Evolutionary conservation across 148 eudicot species (phyloP), one percentile per base, ranked within the genome.

Genomic region (Euryodendron excelsum): DNA sequence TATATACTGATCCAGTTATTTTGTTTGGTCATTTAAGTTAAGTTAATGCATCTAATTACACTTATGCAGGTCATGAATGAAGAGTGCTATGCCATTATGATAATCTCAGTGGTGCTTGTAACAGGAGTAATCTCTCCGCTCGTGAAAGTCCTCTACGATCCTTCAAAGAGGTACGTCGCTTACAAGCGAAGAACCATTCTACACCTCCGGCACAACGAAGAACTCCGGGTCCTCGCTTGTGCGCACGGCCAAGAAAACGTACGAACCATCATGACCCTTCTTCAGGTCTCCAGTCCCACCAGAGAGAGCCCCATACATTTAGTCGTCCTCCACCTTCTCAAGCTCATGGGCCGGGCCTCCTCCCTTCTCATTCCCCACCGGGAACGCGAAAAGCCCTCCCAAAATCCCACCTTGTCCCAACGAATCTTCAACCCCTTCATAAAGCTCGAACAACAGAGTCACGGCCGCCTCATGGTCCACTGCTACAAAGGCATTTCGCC

Each of bases 321-420:
- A 50, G 75, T 72, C 2, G 82, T 86, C 44, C 88, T 90, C 81
- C 94, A 90, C 82, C 91, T 91, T 9, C 74, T 83, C 1, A 72
- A 86, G 62, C 91, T 91, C 69, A 84, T 79, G 69, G 91, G 89
- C 31, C 90, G 94, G 1, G 84, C 91, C 77, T 82, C 90, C 0
- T 82, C 90, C 37, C 60, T 87, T 8, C 87, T 91, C 0, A 41
- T 87, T 28, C 50, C 87, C n/a, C 88, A 89, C 78, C 84, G 79
- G 14, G 85, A 82, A 45, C 73, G 82, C 4, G 90, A 83, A 27
- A 73, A 76, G 69, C 53, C 88, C 0, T 81, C 89, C 14, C 34
- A 37, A 56, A 74, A 84, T 25, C 89, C 83, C 5, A 45, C 83
- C 33, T 79, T 86, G 21, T 87, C 90, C 0, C 89, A 89, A 73